Evolutionary conservation across 2,329 filamentous ascomycete species (phyloP), one percentile per base, ranked within the genome.

Genomic region (Aureobasidium musti): DNA sequence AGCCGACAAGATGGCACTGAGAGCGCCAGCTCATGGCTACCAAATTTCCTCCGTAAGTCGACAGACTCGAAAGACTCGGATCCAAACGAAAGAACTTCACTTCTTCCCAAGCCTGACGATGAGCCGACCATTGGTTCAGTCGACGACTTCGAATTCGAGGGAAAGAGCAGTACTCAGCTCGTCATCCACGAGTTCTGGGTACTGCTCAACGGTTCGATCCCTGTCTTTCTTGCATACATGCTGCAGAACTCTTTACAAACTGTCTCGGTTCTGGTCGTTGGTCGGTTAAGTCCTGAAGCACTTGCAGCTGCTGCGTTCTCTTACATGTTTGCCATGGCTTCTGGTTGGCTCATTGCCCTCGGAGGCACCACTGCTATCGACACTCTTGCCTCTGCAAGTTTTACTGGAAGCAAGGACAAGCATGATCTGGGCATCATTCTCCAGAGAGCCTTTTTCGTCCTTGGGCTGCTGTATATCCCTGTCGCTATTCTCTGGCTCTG

Each of bases 321-420:
- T 1, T 94, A 95, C 80, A 96, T 96, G 92, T 96, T 96, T 72
- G 92, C 92, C 65, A 92, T 94, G 90, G 88, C 90, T 26, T 92
- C 91, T 0, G 92, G 88, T 0, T 96, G 92, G 91, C 84, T 96
- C 43, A 90, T 96, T 67, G 92, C 89, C 0, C 84, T 96, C 4
- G 92, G 92, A 33, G 92, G 92, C 8, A 93, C 91, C 0, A 96
- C 91, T 1, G 92, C 92, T 0, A 83, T 96, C 50, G 92, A 96
- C 75, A 96, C 92, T 0, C 81, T 96, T 28, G 91, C 91, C 1
- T 93, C 91, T 0, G 91, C 89, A 54, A 89, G 88, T 52, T 96
- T 92, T 75, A 96, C 92, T 0, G 90, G 90, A 0, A 91, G 90
- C 69, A 86, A 87, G 70, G 89, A 94, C 75, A 91, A 89, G 68